Base-by-base conservation (phyloP, 2,329 filamentous ascomycete species). In the Cladophialophora chaetospira region DNA sequence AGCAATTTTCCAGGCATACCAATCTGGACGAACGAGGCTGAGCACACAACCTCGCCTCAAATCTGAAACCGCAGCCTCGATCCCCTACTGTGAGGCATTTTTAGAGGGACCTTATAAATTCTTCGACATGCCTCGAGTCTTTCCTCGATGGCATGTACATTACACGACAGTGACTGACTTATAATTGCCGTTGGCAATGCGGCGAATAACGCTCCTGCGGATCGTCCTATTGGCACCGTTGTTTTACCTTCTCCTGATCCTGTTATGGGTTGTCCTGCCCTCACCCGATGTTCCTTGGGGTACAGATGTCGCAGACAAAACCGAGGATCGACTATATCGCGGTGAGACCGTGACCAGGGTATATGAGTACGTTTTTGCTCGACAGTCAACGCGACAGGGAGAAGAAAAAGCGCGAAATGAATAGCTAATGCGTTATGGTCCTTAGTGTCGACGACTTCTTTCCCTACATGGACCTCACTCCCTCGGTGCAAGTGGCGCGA, bases 381-480 rank as follows among this genome's bases (percentile, higher is more conserved):
- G n/a, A 40, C 36, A 8, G 13, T 21, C 9, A 40, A 40, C 3
- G 35, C 35, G 19, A 5, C 1, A n/a, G n/a, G n/a, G n/a, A n/a
- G n/a, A n/a, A n/a, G n/a, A n/a, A n/a, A n/a, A n/a, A n/a, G n/a
- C n/a, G n/a, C n/a, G n/a, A n/a, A n/a, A n/a, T n/a, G n/a, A n/a
- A n/a, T n/a, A n/a, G n/a, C n/a, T n/a, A n/a, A n/a, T n/a, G n/a
- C n/a, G n/a, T n/a, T n/a, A n/a, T n/a, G n/a, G n/a, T n/a, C n/a
- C 6, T 19, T 26, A 58, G 55, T 23, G 25, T 58, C 26, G 50
- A 48, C 50, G 45, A 54, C 29, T 54, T 50, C 29, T 58, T 53
- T 29, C 26, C 23, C 25, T 40, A 21, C 13, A 36, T n/a, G n/a
- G 55, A 58, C 29, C 11, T 5, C 5, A n/a, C 43, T 19, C 29